Conservation (phyloP, 1,139 yeast species). For the Debaryomyces coudertii region DNA sequence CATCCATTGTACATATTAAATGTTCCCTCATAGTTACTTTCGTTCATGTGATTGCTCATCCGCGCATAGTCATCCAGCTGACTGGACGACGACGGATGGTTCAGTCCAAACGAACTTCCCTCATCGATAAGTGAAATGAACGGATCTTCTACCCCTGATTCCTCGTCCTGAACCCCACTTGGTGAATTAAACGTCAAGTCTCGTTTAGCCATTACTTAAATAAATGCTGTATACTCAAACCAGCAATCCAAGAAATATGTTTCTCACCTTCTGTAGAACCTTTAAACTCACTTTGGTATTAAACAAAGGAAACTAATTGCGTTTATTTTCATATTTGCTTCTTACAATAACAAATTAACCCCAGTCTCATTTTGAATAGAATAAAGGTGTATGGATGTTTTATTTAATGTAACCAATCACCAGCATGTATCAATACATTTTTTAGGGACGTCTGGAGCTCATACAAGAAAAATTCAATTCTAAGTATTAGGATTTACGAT, state of each 20-base stretch:
- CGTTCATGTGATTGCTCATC: constrained; percentile 5
- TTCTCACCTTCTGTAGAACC: not conserved
- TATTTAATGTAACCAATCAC: not conserved
- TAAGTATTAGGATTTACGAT: no score
- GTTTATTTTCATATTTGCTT: not conserved
- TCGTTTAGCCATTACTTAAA: constrained; percentile 33
- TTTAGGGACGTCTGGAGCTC: no score
- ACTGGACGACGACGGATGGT: constrained; percentile 8
- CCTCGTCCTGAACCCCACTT: constrained; percentile 11
- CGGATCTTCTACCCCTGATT: constrained; percentile 7
- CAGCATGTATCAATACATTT: not conserved
- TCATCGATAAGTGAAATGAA: constrained; percentile 6
- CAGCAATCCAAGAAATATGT: not conserved
- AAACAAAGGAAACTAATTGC: not conserved
- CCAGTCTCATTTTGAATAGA: not conserved
- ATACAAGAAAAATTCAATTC: no score
- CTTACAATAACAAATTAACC: not conserved
- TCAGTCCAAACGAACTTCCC: constrained; percentile 5
- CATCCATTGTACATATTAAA: constrained; percentile 5
- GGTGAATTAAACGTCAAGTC: constrained; percentile 39
- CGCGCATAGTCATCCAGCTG: constrained; percentile 7
- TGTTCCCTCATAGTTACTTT: not conserved
- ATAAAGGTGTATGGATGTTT: not conserved
- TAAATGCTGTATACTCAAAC: not conserved
- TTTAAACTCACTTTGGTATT: not conserved